Evolutionary conservation across 129 eudicot genomes (phyloP).

Genomic region (Centella asiatica): DNA sequence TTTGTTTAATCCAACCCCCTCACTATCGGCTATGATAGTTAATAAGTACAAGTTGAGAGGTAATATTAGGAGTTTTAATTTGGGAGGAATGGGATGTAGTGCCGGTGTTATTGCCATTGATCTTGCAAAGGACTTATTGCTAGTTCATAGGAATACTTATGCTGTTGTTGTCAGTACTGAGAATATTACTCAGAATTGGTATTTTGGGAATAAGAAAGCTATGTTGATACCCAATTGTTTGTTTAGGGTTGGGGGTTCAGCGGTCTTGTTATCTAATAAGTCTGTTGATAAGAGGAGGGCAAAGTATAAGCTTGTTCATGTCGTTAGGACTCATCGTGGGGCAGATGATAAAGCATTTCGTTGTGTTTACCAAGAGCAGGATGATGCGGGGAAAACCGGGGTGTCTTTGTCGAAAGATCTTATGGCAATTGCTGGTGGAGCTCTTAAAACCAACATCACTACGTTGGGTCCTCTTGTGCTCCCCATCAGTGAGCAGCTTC

Average conservation of each 20-base stretch:
- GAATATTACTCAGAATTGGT: slow-evolving; percentile 14
- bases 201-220: slow-evolving; percentile 65
- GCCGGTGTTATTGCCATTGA: slow-evolving; percentile 10
- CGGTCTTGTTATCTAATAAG: slow-evolving; percentile 15
- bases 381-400: slow-evolving; percentile 47
- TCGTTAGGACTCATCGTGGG: slow-evolving; percentile 66
- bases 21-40: slow-evolving; percentile 61
- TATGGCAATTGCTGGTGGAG: slow-evolving; percentile 76
- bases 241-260: slow-evolving; percentile 20
- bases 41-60: slow-evolving; percentile 25
- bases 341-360: slow-evolving; percentile 63
- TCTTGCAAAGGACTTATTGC: slow-evolving; percentile 5
- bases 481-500: slow-evolving; percentile 69
- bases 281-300: slow-evolving; percentile 41
- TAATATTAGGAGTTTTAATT: slow-evolving; percentile 12
- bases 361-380: slow-evolving; percentile 71
- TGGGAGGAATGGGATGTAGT: slow-evolving; percentile 13
- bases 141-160: slow-evolving; percentile 15
- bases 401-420: slow-evolving; percentile 66
- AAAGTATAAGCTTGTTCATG: slow-evolving; percentile 61
- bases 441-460: slow-evolving; percentile 62
- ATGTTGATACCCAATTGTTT: slow-evolving; percentile 49
- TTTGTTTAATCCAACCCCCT: slow-evolving; percentile 69
- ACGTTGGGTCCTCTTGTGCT: slow-evolving; percentile 69
- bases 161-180: slow-evolving; percentile 11